A percentile compares a stretch with the other conserved stretches of the same genome.
Conservation (phyloP, 345 rosid species). For the Linum usitatissimum region DNA sequence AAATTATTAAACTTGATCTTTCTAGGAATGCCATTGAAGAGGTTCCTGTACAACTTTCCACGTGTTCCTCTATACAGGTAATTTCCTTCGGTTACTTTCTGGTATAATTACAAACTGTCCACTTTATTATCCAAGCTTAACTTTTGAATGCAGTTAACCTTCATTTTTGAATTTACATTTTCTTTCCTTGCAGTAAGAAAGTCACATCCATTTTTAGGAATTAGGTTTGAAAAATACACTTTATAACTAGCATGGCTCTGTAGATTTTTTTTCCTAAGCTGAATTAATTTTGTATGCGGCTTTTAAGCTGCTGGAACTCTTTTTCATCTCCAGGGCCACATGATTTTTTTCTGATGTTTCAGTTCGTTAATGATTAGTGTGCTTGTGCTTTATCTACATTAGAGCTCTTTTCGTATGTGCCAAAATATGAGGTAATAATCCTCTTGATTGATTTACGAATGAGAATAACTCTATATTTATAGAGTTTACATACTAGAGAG, state of each 20-base stretch:
- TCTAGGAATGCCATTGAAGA: slow-evolving; percentile 73
- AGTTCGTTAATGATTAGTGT: not conserved
- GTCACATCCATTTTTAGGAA: not conserved
- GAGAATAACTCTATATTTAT: no score
- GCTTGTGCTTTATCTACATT: not conserved
- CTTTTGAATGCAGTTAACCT: not conserved
- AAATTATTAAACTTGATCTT: slow-evolving; percentile 58
- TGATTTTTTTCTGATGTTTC: not conserved
- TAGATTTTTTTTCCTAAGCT: not conserved
- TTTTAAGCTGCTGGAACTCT: not conserved
- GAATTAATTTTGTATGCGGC: not conserved
- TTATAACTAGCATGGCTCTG: not conserved
- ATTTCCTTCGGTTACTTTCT: not conserved
- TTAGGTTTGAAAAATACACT: not conserved
- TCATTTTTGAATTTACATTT: no score
- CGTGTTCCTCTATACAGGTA: slow-evolving; percentile 64
- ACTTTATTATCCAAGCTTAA: no score
- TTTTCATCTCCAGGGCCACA: not conserved
- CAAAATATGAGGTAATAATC: no score
- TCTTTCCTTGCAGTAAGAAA: not conserved
- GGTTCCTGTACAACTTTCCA: slow-evolving; percentile 65
- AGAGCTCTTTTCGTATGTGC: not conserved
- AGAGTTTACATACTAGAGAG: no score
- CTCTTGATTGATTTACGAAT: no score
- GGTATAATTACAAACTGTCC: not conserved